These are phyloP conservation scores for Brassica carinata DNA, from an alignment of 345 rosid genomes.

Conservation along the genomic window DNA sequence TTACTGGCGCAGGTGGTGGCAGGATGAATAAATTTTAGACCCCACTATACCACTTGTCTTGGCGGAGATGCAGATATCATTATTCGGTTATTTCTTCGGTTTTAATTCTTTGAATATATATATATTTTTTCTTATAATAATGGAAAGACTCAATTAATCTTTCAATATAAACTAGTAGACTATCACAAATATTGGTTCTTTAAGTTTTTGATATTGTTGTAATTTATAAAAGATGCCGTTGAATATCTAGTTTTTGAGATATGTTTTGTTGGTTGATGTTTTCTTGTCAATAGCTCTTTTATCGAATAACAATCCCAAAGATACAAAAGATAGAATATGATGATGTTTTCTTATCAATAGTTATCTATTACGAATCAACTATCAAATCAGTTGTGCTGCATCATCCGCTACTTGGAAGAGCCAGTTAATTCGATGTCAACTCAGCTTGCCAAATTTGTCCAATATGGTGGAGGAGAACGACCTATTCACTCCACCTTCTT, in stretches of 20 bases:
- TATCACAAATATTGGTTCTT: neutral
- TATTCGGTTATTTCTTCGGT: neutral
- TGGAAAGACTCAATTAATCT: neutral
- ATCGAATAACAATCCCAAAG: slow-evolving; percentile 4
- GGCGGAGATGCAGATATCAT: slow-evolving; percentile 9
- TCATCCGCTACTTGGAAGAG: slow-evolving; percentile 14
- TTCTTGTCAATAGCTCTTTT: slow-evolving; percentile 1
- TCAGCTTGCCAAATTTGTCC: slow-evolving; percentile 28
- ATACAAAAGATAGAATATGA: neutral
- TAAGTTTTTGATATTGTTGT: neutral
- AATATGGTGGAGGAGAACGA: slow-evolving; percentile 21
- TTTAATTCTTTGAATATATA: neutral
- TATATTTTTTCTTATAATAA: neutral
- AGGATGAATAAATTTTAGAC: slow-evolving; percentile 17
- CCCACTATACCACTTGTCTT: slow-evolving; percentile 19
- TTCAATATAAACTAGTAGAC: neutral
- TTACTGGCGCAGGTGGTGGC: neutral
- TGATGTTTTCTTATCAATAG: neutral
- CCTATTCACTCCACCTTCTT: slow-evolving; percentile 10
- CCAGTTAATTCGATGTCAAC: slow-evolving; percentile 30
- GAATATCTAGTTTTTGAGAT: neutral
- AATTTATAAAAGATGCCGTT: neutral
- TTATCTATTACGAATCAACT: slow-evolving; percentile 20
- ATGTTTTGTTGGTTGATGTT: neutral
- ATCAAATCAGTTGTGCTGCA: slow-evolving; percentile 23